phyloP scores from a whole-genome alignment of 164 flowering plant species.

The Vitis amurensis region DNA sequence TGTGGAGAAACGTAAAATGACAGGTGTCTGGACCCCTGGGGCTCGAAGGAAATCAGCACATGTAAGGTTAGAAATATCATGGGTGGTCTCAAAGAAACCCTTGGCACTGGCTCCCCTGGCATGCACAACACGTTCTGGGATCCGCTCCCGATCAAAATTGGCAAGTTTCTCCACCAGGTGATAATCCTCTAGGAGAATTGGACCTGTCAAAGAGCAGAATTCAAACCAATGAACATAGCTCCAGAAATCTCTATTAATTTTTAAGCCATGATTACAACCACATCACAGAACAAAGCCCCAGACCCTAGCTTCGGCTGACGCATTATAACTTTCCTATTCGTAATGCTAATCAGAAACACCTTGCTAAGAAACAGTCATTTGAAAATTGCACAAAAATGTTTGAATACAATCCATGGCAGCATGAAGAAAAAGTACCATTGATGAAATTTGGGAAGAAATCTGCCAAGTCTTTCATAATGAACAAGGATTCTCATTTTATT shows the following conservation, averaged over 20 bases:
- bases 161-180: conserved; percentile 96
- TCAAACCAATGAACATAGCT: neutral
- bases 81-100: conserved; percentile 98
- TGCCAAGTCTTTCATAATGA: neutral
- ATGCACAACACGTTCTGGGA: conserved; percentile 99
- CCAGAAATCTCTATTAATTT: too few relatives aligned
- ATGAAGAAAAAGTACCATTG: neutral
- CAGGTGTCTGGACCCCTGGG: conserved; percentile 98
- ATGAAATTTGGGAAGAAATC: neutral
- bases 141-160: conserved; percentile 84
- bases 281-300: too few relatives aligned
- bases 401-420: neutral
- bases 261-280: too few relatives aligned
- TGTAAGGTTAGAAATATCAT: conserved; percentile 80
- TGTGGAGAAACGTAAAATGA: conserved; percentile 90
- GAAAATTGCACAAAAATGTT: neutral
- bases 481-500: neutral
- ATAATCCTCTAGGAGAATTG: conserved; percentile 97
- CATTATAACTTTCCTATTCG: too few relatives aligned
- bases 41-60: conserved; percentile 97
- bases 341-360: too few relatives aligned
- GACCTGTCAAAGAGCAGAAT: conserved; percentile 52
- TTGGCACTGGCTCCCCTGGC: conserved; percentile 99
- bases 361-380: too few relatives aligned
- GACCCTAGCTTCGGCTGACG: too few relatives aligned